Evolutionary conservation across 306 rosid genomes (phyloP).

Genomic region (Lathyrus tuberosus): DNA sequence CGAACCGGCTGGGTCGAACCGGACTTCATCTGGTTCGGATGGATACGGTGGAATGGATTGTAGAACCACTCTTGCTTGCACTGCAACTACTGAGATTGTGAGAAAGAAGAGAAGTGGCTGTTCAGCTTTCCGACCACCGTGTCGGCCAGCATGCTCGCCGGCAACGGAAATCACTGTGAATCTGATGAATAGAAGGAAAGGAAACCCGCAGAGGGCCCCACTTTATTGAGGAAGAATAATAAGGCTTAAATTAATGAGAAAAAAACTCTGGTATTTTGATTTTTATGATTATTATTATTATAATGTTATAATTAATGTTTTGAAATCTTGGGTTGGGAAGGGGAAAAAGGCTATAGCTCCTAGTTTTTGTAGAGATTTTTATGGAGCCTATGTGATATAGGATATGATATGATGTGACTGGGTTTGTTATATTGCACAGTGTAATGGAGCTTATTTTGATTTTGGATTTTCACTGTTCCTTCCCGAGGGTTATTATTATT

Average conservation of each 20-base stretch:
- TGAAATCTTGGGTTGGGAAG: background rate
- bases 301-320: background rate
- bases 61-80: slow-evolving; percentile 52
- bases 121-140: slow-evolving; percentile 34
- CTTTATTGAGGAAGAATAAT: slow-evolving; percentile 56
- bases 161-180: slow-evolving; percentile 53
- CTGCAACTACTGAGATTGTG: slow-evolving; percentile 76
- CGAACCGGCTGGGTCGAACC: slow-evolving; percentile 66
- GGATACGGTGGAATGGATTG: slow-evolving; percentile 58
- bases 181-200: slow-evolving; percentile 78
- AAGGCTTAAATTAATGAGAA: background rate
- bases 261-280: background rate
- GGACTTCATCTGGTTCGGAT: slow-evolving; percentile 70
- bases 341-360: background rate
- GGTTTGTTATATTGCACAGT: slow-evolving; percentile 27
- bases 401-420: slow-evolving; percentile 12
- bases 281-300: background rate
- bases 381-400: background rate
- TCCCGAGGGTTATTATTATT: slow-evolving; percentile 7
- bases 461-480: slow-evolving; percentile 14
- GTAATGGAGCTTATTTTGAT: slow-evolving; percentile 17
- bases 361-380: slow-evolving; percentile 24
- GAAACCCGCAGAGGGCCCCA: slow-evolving; percentile 87
- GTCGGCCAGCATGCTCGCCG: slow-evolving; percentile 55
- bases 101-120: slow-evolving; percentile 61